Percentiles rank a stretch among this genome's conserved stretches.
phyloP scores from a whole-genome alignment of 345 rosid species.

The Euphorbia peplus region DNA sequence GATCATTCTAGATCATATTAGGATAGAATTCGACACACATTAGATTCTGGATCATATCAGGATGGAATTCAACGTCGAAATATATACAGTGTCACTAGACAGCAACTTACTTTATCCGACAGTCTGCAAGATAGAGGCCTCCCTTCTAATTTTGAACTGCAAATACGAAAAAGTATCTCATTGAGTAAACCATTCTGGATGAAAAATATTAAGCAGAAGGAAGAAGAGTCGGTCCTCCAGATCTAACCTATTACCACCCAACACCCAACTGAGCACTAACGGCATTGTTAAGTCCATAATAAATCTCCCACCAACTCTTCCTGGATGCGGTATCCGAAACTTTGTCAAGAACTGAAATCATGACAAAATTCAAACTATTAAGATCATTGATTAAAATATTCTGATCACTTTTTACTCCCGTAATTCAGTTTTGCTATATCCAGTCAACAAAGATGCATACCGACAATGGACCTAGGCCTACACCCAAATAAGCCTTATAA shows the following conservation, averaged over 20 bases:
- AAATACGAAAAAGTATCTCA: conserved; percentile 9
- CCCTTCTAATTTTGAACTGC: conserved; percentile 83
- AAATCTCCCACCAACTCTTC: conserved; percentile 84
- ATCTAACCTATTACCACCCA: conserved; percentile 87
- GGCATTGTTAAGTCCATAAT: conserved; percentile 79
- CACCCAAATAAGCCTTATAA: conserved; percentile 90
- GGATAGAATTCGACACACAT: background rate
- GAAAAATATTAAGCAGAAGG: conserved; percentile 1
- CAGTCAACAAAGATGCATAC: conserved; percentile 34
- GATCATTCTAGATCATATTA: background rate
- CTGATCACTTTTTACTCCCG: background rate
- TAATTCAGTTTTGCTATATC: background rate
- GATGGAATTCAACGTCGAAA: background rate
- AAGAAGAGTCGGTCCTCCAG: no score
- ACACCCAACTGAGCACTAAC: conserved; percentile 80
- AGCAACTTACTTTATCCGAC: conserved; percentile 61
- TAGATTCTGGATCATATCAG: background rate
- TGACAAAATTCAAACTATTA: conserved; percentile 10
- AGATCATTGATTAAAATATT: conserved; percentile 3
- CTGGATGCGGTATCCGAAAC: conserved; percentile 84
- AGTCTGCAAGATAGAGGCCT: conserved; percentile 76
- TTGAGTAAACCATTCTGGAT: background rate
- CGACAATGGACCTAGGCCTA: conserved; percentile 92
- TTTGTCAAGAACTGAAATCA: conserved; percentile 70
- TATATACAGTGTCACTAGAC: background rate